A percentile compares a stretch with the other conserved stretches of the same genome.
Evolutionary conservation across 345 rosid species (phyloP).

Genomic region (Hibiscus syriacus): DNA sequence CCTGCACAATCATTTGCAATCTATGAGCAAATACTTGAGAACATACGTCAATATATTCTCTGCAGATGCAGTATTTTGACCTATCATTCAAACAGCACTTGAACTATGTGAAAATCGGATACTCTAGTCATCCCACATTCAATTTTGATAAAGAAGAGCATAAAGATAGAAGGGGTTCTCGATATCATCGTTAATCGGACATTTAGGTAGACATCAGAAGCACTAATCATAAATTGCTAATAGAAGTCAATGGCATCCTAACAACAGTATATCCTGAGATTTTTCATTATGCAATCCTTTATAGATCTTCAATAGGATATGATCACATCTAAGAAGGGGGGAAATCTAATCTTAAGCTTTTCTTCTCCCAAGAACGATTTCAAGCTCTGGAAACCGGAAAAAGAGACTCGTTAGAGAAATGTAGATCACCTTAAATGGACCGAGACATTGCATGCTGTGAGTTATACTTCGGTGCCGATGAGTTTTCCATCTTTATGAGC

Average conservation of each 20-base stretch:
- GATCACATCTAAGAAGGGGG: not conserved
- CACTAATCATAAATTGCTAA: not conserved
- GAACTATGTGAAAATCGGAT: too few species aligned
- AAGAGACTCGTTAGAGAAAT: not conserved
- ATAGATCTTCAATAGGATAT: not conserved
- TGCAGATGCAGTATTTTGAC: not conserved
- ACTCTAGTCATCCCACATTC: not conserved
- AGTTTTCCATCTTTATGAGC: conserved; percentile 88
- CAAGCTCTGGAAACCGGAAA: too few species aligned
- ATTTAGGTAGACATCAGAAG: not conserved
- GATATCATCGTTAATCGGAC: not conserved
- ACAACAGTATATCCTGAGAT: not conserved
- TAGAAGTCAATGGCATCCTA: not conserved
- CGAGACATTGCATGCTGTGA: not conserved
- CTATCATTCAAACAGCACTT: too few species aligned
- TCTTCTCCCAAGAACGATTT: too few species aligned
- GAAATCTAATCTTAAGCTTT: conserved; percentile 43
- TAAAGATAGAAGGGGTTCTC: not conserved
- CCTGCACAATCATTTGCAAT: conserved; percentile 51
- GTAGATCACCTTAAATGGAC: too few species aligned
- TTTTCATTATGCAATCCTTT: not conserved
- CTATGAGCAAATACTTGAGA: too few species aligned
- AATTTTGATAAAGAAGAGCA: too few species aligned
- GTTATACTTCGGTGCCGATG: conserved; percentile 72
- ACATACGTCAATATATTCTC: conserved; percentile 1